Percentiles rank a stretch among this genome's conserved stretches.
These are phyloP conservation scores for Daldinia loculata DNA, from an alignment of 495 filamentous ascomycete genomes.

Conservation along the genomic window DNA sequence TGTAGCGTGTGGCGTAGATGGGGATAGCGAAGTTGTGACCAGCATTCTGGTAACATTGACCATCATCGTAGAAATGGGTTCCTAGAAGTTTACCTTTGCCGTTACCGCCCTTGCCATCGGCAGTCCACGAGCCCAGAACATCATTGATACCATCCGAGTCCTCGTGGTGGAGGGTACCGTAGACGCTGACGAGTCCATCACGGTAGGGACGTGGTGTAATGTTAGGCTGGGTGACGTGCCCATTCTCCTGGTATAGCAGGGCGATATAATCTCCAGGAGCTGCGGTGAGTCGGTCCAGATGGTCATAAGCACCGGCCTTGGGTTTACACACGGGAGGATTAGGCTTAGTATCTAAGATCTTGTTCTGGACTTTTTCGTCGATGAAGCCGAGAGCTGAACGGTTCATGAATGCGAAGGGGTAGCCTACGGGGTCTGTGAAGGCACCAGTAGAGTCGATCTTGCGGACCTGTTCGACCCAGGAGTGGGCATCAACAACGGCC, in stretches of 20 bases:
- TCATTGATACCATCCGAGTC: slow-evolving; percentile 67
- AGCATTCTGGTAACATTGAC: slow-evolving; percentile 80
- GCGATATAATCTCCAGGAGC: slow-evolving; percentile 74
- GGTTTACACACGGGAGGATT: slow-evolving; percentile 55
- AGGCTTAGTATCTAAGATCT: slow-evolving; percentile 52
- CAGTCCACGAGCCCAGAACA: slow-evolving; percentile 77
- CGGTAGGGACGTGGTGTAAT: slow-evolving; percentile 70
- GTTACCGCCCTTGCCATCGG: slow-evolving; percentile 79
- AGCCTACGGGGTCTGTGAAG: slow-evolving; percentile 75
- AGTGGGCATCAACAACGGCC: slow-evolving; percentile 63
- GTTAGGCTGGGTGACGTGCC: slow-evolving; percentile 77
- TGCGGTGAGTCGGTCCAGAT: slow-evolving; percentile 70
- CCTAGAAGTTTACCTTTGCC: slow-evolving; percentile 75
- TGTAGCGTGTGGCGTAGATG: slow-evolving; percentile 64
- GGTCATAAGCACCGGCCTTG: slow-evolving; percentile 61
- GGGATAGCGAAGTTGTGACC: slow-evolving; percentile 42
- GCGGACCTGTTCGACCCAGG: slow-evolving; percentile 80
- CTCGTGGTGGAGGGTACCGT: slow-evolving; percentile 71
- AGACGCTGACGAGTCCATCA: slow-evolving; percentile 80
- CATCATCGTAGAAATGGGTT: slow-evolving; percentile 81
- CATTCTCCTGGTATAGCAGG: slow-evolving; percentile 83
- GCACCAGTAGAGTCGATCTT: slow-evolving; percentile 75
- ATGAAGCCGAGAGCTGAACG: slow-evolving; percentile 59
- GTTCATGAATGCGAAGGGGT: slow-evolving; percentile 66
- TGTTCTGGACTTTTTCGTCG: slow-evolving; percentile 54